Evolutionary conservation across 345 rosid genomes (phyloP), one percentile per base, ranked within the genome.

Genomic region (Fremontodendron californicum): DNA sequence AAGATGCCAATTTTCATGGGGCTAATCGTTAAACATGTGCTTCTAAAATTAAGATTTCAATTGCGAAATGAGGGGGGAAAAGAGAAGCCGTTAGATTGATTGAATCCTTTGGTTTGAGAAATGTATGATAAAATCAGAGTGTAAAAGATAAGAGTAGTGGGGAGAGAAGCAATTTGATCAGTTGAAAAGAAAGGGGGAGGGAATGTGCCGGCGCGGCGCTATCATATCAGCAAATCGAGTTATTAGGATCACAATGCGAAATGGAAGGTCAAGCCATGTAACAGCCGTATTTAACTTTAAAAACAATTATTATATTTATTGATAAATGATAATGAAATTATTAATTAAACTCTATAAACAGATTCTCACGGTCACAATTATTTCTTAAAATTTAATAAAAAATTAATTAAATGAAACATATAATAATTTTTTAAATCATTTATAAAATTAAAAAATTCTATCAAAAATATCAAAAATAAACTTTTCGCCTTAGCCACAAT

Each of bases 191-290:
- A 57, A 29, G 6, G 2, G 55, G 66, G 16, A 73, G 55, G 66
- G 16, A 73, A 39, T 18, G 10, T 65, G 78, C 60, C 40, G 74
- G 45, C 35, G 61, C 40, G 74, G 45, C 35, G 61, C 42, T 16
- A 68, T 75, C 71, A 12, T 3, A 33, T 33, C 3, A 39, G 19
- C 10, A 46, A 25, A 6, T 46, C 75, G 23, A 64, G 57, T 63
- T 46, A 67, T 19, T 72, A 68, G 74, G 78, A 63, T 74, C 60
- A n/a, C 8, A 75, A 6, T 12, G 74, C 83, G 79, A 27, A 64
- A 83, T 33, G 81, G 71, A 80, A 74, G 85, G 77, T n/a, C 16
- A 45, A 74, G 57, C 85, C 85, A 77, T 60, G 63, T 16, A 77
- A 67, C 58, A 27, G 52, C 68, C 75, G 58, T 11, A 69, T 60